Evolutionary conservation across 805 yeast genomes (phyloP), one percentile per base, ranked within the genome.

Genomic region (Candida dajiaensis): DNA sequence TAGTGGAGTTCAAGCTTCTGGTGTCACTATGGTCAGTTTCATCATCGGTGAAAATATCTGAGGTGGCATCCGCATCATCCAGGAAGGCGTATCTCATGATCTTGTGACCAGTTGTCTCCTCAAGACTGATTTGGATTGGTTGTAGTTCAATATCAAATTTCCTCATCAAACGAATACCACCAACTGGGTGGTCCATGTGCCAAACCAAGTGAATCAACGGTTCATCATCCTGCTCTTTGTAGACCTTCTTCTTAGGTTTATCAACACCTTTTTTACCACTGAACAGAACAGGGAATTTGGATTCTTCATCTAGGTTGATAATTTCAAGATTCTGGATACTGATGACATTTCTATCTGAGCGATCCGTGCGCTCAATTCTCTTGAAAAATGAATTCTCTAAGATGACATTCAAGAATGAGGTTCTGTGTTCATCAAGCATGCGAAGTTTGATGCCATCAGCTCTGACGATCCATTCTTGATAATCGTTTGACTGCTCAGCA

Each of bases 131-230:
- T 49, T 78, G 79, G 50, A 90, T 56, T 1, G 96, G 96, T 44
- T 76, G 73, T 16, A 88, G 62, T 2, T 67, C 63, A 18, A 87
- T 70, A 33, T 77, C 77, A 21, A 88, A 81, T 43, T 74, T 68
- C 49, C 80, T 81, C 66, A 90, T 71, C 21, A 90, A 81, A n/a
- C 85, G 77, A 43, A 90, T 89, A 11, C 98, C 98, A 28, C 97
- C 98, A 46, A 92, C 84, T 0, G 95, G 89, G 45, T 77, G 79
- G 44, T 84, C 77, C 81, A 85, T 78, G n/a, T 79, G 76, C 98
- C 98, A 90, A 11, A 66, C 59, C 2, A 81, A 63, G 7, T 65
- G 63, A 8, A 83, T 61, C 50, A 78, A 63, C 31, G 67, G 68
- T 13, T 49, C 47, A 9, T 45, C 45, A 13, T 62, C 57, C 1